Conservation (phyloP, 352 stramenopile species). For the Pythium rishiriense region DNA sequence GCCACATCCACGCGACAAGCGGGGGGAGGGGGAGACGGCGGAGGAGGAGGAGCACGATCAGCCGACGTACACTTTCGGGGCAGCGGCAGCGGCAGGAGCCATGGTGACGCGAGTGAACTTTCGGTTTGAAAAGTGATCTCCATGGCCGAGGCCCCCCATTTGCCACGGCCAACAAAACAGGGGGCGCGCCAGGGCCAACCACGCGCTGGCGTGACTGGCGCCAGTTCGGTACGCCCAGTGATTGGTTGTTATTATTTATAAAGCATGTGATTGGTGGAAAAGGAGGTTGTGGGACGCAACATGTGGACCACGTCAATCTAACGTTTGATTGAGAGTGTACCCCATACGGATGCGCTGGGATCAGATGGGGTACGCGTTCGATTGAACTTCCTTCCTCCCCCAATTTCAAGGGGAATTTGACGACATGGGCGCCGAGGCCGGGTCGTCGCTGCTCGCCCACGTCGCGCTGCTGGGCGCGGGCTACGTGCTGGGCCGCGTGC, state of each 20-base stretch:
- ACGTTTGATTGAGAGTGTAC: conserved; percentile 16
- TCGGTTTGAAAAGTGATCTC: conserved; percentile 86
- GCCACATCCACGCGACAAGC: conserved; percentile 7
- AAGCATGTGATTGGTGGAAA: conserved; percentile 18
- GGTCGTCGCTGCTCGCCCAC: conserved; percentile 63
- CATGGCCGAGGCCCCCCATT: not conserved
- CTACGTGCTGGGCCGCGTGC: conserved; percentile 62
- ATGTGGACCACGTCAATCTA: conserved; percentile 25
- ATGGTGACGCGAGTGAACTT: conserved; percentile 71
- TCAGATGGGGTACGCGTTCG: conserved; percentile 19
- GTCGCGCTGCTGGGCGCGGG: conserved; percentile 59
- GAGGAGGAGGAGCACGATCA: not conserved
- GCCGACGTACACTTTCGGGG: conserved; percentile 80
- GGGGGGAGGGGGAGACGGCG: not conserved
- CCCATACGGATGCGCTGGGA: not conserved
- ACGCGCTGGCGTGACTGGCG: conserved; percentile 21
- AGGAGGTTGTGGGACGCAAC: not conserved
- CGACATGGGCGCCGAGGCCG: conserved; percentile 44
- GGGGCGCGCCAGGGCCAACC: conserved; percentile 10
- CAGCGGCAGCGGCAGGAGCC: conserved; percentile 53
- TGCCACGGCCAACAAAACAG: not conserved
- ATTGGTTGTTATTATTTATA: conserved; percentile 24
- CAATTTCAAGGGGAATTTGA: too few species aligned
- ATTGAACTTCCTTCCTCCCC: too few species aligned
- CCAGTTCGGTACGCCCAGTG: not conserved